Evolutionary conservation across 257 asterid genomes (phyloP).

Genomic region (Coffea eugenioides): DNA sequence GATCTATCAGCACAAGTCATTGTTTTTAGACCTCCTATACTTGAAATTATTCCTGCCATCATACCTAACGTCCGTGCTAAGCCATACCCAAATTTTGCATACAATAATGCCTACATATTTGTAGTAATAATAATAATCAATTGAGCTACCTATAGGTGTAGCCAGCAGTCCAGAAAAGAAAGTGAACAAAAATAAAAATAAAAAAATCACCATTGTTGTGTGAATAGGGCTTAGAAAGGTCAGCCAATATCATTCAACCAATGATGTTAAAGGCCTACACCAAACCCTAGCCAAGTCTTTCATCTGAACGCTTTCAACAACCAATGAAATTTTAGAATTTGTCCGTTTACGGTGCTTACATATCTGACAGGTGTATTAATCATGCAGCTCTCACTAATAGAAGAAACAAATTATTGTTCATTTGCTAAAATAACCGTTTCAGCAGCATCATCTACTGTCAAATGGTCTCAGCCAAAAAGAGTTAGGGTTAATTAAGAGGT

Average conservation of each 20-base stretch:
- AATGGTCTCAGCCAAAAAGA: too few relatives aligned
- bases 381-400: background rate
- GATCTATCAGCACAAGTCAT: background rate
- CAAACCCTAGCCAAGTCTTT: background rate
- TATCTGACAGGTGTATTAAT: background rate
- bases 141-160: background rate
- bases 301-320: background rate
- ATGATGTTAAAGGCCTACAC: background rate
- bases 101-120: background rate
- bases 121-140: background rate
- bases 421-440: background rate
- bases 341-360: background rate
- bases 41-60: constrained; percentile 10
- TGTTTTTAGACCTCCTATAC: background rate
- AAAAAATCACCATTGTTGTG: background rate
- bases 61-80: constrained; percentile 12
- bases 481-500: too few relatives aligned
- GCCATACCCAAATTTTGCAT: background rate
- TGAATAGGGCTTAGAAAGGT: background rate
- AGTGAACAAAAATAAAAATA: too few relatives aligned
- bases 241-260: background rate
- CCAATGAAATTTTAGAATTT: too few relatives aligned
- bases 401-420: background rate
- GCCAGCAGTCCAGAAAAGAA: background rate
- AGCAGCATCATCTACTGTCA: background rate